phyloP scores from a whole-genome alignment of 2,329 filamentous ascomycete genomes.

The Mariannaea elegans region DNA sequence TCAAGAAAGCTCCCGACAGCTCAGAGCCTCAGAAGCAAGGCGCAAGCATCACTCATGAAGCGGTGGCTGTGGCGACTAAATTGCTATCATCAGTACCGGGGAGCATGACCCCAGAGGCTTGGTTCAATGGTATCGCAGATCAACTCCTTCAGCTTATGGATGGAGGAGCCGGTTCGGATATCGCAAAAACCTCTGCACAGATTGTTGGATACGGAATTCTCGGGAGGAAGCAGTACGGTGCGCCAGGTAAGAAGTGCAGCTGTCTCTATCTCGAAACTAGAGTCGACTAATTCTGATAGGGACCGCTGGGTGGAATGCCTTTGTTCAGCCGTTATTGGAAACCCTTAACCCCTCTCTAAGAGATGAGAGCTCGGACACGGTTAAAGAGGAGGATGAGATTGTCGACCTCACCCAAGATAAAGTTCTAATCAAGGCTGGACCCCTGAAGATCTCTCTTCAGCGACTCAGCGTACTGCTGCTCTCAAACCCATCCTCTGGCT shows the following conservation, averaged over 20 bases:
- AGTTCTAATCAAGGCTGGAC: constrained; percentile 56
- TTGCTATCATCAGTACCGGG: constrained; percentile 69
- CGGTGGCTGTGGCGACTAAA: constrained; percentile 68
- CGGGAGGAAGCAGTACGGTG: constrained; percentile 69
- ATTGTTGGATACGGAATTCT: constrained; percentile 67
- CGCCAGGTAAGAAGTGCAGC: constrained; percentile 57
- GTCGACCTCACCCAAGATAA: constrained; percentile 55
- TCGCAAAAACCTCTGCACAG: constrained; percentile 49
- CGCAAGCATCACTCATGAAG: constrained; percentile 73
- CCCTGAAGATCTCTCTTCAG: constrained; percentile 61
- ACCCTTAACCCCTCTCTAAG: constrained; percentile 56
- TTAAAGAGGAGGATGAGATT: constrained; percentile 48
- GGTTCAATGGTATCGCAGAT: constrained; percentile 68
- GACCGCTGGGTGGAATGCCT: constrained; percentile 67
- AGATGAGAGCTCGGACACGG: constrained; percentile 9
- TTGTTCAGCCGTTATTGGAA: constrained; percentile 66
- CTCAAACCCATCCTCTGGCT: constrained; percentile 72
- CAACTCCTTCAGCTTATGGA: constrained; percentile 71
- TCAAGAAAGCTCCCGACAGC: constrained; percentile 50
- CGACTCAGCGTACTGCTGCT: constrained; percentile 65
- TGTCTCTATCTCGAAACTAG: background rate
- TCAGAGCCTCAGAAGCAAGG: constrained; percentile 62
- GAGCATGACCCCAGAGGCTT: constrained; percentile 61
- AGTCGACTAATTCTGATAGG: constrained; percentile 45
- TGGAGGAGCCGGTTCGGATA: constrained; percentile 52